Evolutionary conservation across 192 early-diverging fungal species (phyloP).

Genomic region (Lobosporangium transversale): DNA sequence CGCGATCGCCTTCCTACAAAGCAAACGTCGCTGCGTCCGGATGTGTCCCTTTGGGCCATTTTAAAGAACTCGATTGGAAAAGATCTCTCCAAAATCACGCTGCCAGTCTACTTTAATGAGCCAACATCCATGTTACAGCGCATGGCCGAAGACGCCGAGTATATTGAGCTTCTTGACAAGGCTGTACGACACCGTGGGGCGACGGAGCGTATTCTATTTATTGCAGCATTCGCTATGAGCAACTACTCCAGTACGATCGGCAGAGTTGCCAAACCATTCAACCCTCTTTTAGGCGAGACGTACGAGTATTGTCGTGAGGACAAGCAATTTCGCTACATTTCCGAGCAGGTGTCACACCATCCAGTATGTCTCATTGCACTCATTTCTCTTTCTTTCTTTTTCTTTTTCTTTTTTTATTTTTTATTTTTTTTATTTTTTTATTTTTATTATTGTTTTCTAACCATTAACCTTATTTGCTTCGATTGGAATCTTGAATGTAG

Average conservation of each 20-base stretch:
- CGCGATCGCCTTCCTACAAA: slow-evolving; percentile 63
- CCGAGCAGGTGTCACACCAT: slow-evolving; percentile 91
- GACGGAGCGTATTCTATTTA: slow-evolving; percentile 75
- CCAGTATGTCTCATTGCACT: slow-evolving; percentile 66
- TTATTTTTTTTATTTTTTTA: background rate
- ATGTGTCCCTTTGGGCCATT: slow-evolving; percentile 85
- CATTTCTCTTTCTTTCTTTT: too few relatives aligned
- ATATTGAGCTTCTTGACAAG: slow-evolving; percentile 81
- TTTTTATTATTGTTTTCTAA: slow-evolving; percentile 1
- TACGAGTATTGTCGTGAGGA: slow-evolving; percentile 86
- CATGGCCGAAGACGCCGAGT: slow-evolving; percentile 89
- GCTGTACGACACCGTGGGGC: slow-evolving; percentile 70
- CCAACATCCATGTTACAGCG: slow-evolving; percentile 87
- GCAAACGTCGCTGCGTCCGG: slow-evolving; percentile 63
- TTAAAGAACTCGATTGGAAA: slow-evolving; percentile 89
- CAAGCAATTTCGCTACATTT: slow-evolving; percentile 81
- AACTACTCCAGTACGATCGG: slow-evolving; percentile 85
- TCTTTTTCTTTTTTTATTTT: too few relatives aligned
- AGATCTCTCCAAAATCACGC: slow-evolving; percentile 83
- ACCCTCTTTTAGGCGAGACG: slow-evolving; percentile 90
- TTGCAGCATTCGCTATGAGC: slow-evolving; percentile 90
- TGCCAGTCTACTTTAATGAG: slow-evolving; percentile 93
- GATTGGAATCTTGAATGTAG: slow-evolving; percentile 23
- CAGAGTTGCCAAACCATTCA: slow-evolving; percentile 89
- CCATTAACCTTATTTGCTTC: background rate